Percentiles rank a stretch among this genome's conserved stretches.
Conservation (phyloP, 148 eudicot species). For the Rhododendron vialii region DNA sequence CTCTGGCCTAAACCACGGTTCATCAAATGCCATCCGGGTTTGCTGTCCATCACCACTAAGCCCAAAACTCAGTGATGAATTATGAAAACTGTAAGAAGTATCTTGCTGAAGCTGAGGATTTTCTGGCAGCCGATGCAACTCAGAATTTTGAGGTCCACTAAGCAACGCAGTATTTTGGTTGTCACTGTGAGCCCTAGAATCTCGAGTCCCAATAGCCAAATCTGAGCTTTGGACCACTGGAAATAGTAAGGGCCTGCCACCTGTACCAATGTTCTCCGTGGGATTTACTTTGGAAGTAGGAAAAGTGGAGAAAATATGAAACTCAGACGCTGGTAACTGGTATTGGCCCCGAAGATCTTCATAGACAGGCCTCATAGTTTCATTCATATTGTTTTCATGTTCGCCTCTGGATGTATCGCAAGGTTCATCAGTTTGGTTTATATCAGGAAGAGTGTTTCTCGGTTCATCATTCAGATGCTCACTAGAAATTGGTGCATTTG, state of each 20-base stretch:
- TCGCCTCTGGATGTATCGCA: constrained; percentile 19
- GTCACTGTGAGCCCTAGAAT: constrained; percentile 5
- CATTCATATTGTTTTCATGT: constrained; percentile 29
- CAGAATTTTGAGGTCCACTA: constrained; percentile 8
- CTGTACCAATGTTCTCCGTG: constrained; percentile 19
- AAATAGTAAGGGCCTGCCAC: constrained; percentile 30
- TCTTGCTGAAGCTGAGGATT: constrained; percentile 36
- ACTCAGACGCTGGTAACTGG: constrained; percentile 35
- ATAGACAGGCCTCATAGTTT: constrained; percentile 28
- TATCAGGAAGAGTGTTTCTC: constrained; percentile 25
- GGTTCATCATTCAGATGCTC: constrained; percentile 33
- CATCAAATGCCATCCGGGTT: constrained; percentile 26
- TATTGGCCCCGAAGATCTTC: constrained; percentile 29
- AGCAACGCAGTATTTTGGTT: constrained; percentile 6
- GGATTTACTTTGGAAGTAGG: constrained; percentile 30
- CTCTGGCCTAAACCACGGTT: constrained; percentile 23
- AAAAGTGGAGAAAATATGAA: constrained; percentile 26
- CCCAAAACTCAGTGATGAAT: constrained; percentile 35
- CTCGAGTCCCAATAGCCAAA: constrained; percentile 2
- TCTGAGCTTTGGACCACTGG: constrained; percentile 27
- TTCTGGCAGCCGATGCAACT: constrained; percentile 9
- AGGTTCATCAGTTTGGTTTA: constrained; percentile 30
- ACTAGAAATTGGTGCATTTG: constrained; percentile 26
- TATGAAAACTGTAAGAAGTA: constrained; percentile 27
- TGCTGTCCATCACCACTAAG: constrained; percentile 27